phyloP scores from a whole-genome alignment of 2,329 filamentous ascomycete genomes.

The Verticillium longisporum region DNA sequence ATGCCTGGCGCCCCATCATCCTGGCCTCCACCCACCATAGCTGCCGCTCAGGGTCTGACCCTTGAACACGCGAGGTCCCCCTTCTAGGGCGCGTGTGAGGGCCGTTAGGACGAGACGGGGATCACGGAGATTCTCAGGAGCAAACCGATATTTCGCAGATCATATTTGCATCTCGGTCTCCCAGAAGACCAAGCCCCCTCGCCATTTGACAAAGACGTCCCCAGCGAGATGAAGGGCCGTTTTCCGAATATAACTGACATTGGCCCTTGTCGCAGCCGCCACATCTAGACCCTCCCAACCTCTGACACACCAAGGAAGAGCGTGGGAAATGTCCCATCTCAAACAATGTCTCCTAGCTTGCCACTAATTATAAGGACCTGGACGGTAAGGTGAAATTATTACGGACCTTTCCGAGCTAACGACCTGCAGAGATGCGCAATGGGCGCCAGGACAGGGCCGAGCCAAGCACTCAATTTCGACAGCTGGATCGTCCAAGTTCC shows the following conservation, averaged over 20 bases:
- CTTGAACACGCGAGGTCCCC: neutral
- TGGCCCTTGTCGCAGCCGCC: neutral
- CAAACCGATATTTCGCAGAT: neutral
- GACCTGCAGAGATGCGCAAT: neutral
- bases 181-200: neutral
- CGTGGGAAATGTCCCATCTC: neutral
- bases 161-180: neutral
- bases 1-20: neutral
- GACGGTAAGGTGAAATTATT: neutral
- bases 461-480: neutral
- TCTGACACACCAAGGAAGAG: neutral
- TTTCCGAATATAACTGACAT: neutral
- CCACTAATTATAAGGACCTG: neutral
- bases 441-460: neutral
- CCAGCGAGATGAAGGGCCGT: neutral
- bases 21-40: neutral
- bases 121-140: constrained; percentile 2
- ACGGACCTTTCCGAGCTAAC: neutral
- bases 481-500: neutral
- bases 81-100: neutral
- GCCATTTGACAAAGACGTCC: neutral
- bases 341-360: neutral
- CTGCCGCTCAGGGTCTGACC: constrained; percentile 1
- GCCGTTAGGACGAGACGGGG: neutral
- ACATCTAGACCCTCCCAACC: neutral